These are phyloP conservation scores for Ocimum tenuiflorum DNA, from an alignment of 257 asterid species.

Conservation along the genomic window DNA sequence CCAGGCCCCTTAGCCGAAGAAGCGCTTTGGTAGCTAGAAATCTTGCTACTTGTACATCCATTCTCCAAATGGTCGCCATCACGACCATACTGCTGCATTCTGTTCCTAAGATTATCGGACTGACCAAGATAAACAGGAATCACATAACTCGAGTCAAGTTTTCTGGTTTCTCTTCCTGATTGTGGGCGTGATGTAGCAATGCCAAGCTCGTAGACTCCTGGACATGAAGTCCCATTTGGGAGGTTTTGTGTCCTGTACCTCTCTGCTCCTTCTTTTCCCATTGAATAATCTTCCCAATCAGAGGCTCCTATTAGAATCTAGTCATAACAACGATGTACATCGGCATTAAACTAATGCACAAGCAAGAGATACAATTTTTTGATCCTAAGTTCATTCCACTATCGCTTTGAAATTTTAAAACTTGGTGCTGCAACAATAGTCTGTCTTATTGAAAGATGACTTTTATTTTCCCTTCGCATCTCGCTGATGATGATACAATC, in stretches of 20 bases:
- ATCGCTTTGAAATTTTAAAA: not conserved
- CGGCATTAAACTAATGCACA: not conserved
- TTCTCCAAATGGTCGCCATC: conserved; percentile 85
- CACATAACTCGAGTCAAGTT: conserved; percentile 43
- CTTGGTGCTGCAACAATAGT: not conserved
- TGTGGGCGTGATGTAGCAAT: conserved; percentile 27
- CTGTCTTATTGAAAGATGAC: not conserved
- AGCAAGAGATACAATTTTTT: not conserved
- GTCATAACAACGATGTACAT: conserved; percentile 3
- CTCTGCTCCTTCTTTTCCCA: conserved; percentile 74
- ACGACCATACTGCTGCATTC: conserved; percentile 91
- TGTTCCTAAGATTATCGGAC: conserved; percentile 74
- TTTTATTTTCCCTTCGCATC: not conserved
- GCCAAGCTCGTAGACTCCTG: conserved; percentile 90
- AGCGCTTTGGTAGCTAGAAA: not conserved
- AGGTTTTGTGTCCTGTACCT: conserved; percentile 76
- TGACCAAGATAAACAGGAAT: conserved; percentile 86
- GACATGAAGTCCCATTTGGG: conserved; percentile 56
- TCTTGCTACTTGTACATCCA: conserved; percentile 27
- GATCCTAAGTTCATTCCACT: not conserved
- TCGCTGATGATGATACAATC: conserved; percentile 1
- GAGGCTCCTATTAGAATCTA: conserved; percentile 70
- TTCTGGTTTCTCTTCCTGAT: conserved; percentile 35
- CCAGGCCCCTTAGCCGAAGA: conserved; percentile 28
- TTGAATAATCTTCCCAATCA: conserved; percentile 63